phyloP scores from a whole-genome alignment of 2,329 filamentous ascomycete genomes.

The Calonectria multiphialidica region DNA sequence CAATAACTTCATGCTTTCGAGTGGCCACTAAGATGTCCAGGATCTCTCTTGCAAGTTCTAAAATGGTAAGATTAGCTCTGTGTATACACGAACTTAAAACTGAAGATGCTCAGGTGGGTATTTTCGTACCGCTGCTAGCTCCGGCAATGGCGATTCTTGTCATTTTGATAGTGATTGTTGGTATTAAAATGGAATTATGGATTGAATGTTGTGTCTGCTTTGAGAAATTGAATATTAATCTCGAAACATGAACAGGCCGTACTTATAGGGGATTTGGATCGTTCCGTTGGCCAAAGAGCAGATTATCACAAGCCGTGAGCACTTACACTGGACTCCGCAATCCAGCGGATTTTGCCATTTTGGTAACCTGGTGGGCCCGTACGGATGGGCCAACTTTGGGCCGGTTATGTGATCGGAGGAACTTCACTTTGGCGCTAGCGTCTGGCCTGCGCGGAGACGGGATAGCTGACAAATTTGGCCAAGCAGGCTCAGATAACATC shows the following conservation, averaged over 20 bases:
- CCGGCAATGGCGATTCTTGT: slow-evolving; percentile 32
- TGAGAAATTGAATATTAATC: no score
- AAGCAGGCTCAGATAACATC: neutral
- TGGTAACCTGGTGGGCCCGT: neutral
- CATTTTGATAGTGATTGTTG: slow-evolving; percentile 13
- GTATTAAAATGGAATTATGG: neutral
- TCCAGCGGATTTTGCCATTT: neutral
- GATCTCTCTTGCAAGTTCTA: slow-evolving; percentile 36
- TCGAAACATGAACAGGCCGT: neutral
- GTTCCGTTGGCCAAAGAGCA: neutral
- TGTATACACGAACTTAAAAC: no score
- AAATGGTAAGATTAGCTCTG: neutral
- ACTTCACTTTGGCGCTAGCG: neutral
- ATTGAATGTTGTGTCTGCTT: neutral
- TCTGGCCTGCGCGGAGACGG: neutral
- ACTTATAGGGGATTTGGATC: neutral
- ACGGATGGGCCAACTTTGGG: neutral
- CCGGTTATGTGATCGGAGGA: slow-evolving; percentile 30
- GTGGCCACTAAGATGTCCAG: slow-evolving; percentile 31
- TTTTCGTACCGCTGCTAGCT: slow-evolving; percentile 18
- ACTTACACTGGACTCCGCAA: no score
- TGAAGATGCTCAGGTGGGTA: no score
- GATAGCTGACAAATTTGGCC: neutral
- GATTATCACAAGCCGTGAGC: no score
- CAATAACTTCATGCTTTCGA: slow-evolving; percentile 33